Conservation (phyloP, 352 stramenopile genomes). For the Phytophthora pistaciae region DNA sequence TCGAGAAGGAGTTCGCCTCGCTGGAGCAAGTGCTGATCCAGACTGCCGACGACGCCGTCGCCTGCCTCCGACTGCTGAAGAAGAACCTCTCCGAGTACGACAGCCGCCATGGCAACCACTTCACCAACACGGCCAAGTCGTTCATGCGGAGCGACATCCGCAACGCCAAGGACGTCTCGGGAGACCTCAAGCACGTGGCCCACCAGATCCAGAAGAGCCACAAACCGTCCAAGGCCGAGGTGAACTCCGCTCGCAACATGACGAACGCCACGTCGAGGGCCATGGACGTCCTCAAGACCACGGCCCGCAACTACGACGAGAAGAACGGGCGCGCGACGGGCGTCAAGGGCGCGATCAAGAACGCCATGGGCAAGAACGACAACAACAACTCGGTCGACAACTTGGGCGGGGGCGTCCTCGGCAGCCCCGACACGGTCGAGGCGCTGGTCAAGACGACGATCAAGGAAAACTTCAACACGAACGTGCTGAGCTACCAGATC, state of each 20-base stretch:
- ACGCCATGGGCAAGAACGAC: slow-evolving; percentile 9
- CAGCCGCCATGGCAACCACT: slow-evolving; percentile 22
- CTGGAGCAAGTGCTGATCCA: slow-evolving; percentile 21
- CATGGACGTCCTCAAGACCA: slow-evolving; percentile 22
- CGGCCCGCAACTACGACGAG: slow-evolving; percentile 28
- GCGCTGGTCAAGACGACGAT: slow-evolving; percentile 26
- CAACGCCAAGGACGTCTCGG: slow-evolving; percentile 29
- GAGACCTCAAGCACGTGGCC: slow-evolving; percentile 22
- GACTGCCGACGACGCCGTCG: slow-evolving; percentile 22
- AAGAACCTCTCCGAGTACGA: slow-evolving; percentile 34
- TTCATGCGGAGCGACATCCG: slow-evolving; percentile 33
- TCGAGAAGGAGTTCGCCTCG: slow-evolving; percentile 26
- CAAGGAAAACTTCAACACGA: slow-evolving; percentile 27
- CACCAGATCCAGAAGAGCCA: slow-evolving; percentile 8
- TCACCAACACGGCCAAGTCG: slow-evolving; percentile 24
- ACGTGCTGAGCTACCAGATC: slow-evolving; percentile 34
- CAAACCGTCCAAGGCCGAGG: slow-evolving; percentile 18
- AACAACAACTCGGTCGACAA: slow-evolving; percentile 5
- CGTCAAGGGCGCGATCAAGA: slow-evolving; percentile 27
- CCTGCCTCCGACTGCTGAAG: slow-evolving; percentile 30
- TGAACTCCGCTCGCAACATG: slow-evolving; percentile 22
- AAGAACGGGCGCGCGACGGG: slow-evolving; percentile 14
- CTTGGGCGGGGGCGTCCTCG: slow-evolving; percentile 1
- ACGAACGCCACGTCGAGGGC: slow-evolving; percentile 20
- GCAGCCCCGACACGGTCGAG: slow-evolving; percentile 26